These are phyloP conservation scores for Scheffersomyces titani DNA, from an alignment of 1,139 yeast species.

Conservation along the genomic window DNA sequence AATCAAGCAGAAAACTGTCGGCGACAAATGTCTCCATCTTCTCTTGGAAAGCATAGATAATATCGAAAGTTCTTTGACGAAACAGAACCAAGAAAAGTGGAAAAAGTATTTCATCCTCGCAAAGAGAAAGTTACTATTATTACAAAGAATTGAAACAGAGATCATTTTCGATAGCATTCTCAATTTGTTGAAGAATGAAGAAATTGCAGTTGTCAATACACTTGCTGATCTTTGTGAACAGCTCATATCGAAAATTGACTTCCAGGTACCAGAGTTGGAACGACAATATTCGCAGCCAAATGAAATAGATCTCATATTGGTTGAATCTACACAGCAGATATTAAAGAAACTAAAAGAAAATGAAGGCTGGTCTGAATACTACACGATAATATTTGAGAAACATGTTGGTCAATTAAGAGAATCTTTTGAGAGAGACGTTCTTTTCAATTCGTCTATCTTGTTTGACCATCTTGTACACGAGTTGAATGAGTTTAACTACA, in stretches of 20 bases:
- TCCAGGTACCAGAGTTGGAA: constrained; percentile 55
- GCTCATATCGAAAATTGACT: constrained; percentile 23
- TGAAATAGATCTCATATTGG: constrained; percentile 53
- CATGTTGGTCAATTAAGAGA: constrained; percentile 45
- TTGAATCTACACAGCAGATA: constrained; percentile 43
- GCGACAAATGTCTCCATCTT: constrained; percentile 36
- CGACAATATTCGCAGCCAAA: constrained; percentile 45
- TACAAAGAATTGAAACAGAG: constrained; percentile 43
- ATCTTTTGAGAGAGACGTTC: constrained; percentile 51
- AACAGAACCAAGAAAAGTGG: constrained; percentile 46
- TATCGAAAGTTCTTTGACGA: constrained; percentile 38
- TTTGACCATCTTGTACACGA: constrained; percentile 40
- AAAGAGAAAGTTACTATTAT: constrained; percentile 54
- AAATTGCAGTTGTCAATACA: constrained; percentile 1
- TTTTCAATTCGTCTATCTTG: constrained; percentile 56
- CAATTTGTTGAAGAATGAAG: constrained; percentile 4
- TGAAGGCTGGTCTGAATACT: constrained; percentile 55
- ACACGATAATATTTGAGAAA: constrained; percentile 42
- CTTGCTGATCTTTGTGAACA: constrained; percentile 25
- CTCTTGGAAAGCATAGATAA: constrained; percentile 43
- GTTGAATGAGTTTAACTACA: constrained; percentile 22
- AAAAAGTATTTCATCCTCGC: constrained; percentile 54
- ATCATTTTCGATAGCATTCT: constrained; percentile 19
- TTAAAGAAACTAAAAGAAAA: constrained; percentile 47
- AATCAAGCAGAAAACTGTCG: constrained; percentile 26